A percentile compares a stretch with the other conserved stretches of the same genome.
These are phyloP conservation scores for Geranium incanum DNA, from an alignment of 441 rosid genomes.

Conservation along the genomic window DNA sequence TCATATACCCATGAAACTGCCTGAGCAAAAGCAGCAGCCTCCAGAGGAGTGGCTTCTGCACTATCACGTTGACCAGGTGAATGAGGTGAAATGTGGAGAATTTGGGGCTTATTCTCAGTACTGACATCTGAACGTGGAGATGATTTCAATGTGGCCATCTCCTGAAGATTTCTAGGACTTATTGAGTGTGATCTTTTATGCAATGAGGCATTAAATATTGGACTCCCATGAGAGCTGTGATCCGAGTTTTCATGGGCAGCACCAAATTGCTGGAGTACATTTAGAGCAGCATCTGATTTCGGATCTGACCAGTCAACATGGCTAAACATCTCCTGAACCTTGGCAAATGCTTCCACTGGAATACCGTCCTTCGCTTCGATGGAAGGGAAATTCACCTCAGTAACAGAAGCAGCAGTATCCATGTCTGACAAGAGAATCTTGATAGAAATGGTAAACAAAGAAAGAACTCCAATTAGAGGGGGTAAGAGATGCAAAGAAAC, in stretches of 20 bases:
- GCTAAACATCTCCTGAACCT: slow-evolving; percentile 84
- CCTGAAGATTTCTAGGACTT: slow-evolving; percentile 35
- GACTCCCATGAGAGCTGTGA: slow-evolving; percentile 20
- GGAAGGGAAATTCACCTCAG: slow-evolving; percentile 46
- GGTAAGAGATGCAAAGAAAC: not conserved
- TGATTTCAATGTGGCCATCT: slow-evolving; percentile 23
- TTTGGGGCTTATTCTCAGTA: slow-evolving; percentile 26
- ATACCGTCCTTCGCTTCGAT: slow-evolving; percentile 80
- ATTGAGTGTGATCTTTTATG: slow-evolving; percentile 18
- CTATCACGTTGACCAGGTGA: not conserved
- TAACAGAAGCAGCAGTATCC: slow-evolving; percentile 68
- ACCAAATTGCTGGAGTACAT: slow-evolving; percentile 66
- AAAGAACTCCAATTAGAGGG: slow-evolving; percentile 27
- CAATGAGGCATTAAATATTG: slow-evolving; percentile 30
- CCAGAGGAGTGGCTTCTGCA: slow-evolving; percentile 11
- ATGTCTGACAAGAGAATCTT: slow-evolving; percentile 94
- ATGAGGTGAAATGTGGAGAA: slow-evolving; percentile 23
- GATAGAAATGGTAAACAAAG: slow-evolving; percentile 24
- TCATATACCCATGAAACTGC: slow-evolving; percentile 21
- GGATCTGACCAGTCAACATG: slow-evolving; percentile 72
- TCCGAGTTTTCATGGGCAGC: slow-evolving; percentile 41
- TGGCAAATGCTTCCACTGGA: slow-evolving; percentile 80
- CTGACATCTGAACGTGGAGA: slow-evolving; percentile 24
- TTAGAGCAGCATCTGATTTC: slow-evolving; percentile 56
- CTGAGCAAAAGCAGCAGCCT: slow-evolving; percentile 16